Evolutionary conservation across 257 asterid genomes (phyloP).

Genomic region (Petunia axillaris): DNA sequence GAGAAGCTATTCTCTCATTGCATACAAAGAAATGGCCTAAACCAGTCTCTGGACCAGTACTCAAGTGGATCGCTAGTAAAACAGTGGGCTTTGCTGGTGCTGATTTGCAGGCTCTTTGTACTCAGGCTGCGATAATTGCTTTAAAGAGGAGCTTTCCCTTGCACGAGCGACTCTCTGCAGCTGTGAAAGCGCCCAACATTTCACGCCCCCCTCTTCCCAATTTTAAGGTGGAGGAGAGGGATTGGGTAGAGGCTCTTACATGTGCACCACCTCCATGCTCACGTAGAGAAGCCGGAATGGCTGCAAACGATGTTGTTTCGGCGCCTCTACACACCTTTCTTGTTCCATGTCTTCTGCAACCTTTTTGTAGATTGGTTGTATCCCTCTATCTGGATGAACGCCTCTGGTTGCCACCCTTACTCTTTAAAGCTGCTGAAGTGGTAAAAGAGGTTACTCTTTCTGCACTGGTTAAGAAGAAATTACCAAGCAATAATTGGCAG

Average conservation of each 20-base stretch:
- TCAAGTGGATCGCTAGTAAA: slow-evolving; percentile 77
- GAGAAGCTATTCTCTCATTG: slow-evolving; percentile 86
- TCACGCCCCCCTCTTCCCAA: slow-evolving; percentile 62
- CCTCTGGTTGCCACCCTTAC: slow-evolving; percentile 74
- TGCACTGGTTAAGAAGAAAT: slow-evolving; percentile 51
- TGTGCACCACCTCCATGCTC: slow-evolving; percentile 95
- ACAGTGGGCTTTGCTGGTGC: slow-evolving; percentile 99
- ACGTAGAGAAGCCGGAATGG: slow-evolving; percentile 86
- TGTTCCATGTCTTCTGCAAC: slow-evolving; percentile 71
- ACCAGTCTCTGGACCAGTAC: slow-evolving; percentile 77
- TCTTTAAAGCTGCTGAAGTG: slow-evolving; percentile 64
- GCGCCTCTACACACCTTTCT: slow-evolving; percentile 77
- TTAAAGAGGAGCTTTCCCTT: slow-evolving; percentile 84
- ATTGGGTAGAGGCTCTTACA: slow-evolving; percentile 91
- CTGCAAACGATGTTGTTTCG: slow-evolving; percentile 71
- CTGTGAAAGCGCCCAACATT: slow-evolving; percentile 47
- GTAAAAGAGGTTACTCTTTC: slow-evolving; percentile 65
- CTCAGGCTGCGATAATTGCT: slow-evolving; percentile 90
- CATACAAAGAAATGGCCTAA: slow-evolving; percentile 96
- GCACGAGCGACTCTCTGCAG: slow-evolving; percentile 72
- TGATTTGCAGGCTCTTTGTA: slow-evolving; percentile 97
- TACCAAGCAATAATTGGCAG: slow-evolving; percentile 74
- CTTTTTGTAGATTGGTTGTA: slow-evolving; percentile 67
- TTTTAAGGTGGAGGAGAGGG: slow-evolving; percentile 87
- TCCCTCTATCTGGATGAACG: slow-evolving; percentile 73